Evolutionary conservation across 139 green algal species (phyloP).

Genomic region (Tetraselmis chui): DNA sequence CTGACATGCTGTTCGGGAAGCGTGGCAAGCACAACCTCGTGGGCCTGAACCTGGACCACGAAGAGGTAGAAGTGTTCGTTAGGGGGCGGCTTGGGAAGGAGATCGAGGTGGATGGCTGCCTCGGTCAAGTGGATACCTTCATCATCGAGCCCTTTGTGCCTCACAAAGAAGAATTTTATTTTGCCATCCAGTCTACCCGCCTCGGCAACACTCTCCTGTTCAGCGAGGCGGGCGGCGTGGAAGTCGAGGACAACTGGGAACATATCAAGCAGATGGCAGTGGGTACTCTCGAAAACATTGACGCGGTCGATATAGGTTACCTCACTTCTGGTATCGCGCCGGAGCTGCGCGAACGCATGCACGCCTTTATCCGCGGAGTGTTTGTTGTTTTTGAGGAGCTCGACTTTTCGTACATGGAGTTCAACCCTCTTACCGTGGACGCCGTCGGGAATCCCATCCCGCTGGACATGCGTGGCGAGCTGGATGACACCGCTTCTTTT

Average conservation of each 20-base stretch:
- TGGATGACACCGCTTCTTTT: constrained; percentile 88
- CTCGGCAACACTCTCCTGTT: constrained; percentile 55
- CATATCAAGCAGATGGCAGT: constrained; percentile 58
- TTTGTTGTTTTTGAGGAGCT: constrained; percentile 61
- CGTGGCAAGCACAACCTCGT: constrained; percentile 91
- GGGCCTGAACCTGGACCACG: constrained; percentile 60
- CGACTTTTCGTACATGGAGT: constrained; percentile 86
- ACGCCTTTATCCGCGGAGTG: constrained; percentile 51
- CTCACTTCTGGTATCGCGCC: constrained; percentile 60
- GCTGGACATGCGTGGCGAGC: constrained; percentile 73
- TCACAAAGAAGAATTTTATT: constrained; percentile 77
- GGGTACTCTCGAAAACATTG: constrained; percentile 22
- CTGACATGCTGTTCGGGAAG: constrained; percentile 94
- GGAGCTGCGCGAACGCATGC: constrained; percentile 58
- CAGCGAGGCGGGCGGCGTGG: constrained; percentile 66
- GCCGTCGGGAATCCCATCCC: constrained; percentile 48
- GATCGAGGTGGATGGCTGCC: constrained; percentile 55
- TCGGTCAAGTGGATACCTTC: constrained; percentile 77
- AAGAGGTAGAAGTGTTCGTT: constrained; percentile 65
- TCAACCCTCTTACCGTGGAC: constrained; percentile 91
- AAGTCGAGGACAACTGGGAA: constrained; percentile 95
- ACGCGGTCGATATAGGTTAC: constrained; percentile 42
- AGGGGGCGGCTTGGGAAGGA: constrained; percentile 56
- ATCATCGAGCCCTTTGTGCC: constrained; percentile 91
- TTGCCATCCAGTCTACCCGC: constrained; percentile 59